These are phyloP conservation scores for Fusarium virguliforme DNA, from an alignment of 2,329 filamentous ascomycete species.

Conservation along the genomic window DNA sequence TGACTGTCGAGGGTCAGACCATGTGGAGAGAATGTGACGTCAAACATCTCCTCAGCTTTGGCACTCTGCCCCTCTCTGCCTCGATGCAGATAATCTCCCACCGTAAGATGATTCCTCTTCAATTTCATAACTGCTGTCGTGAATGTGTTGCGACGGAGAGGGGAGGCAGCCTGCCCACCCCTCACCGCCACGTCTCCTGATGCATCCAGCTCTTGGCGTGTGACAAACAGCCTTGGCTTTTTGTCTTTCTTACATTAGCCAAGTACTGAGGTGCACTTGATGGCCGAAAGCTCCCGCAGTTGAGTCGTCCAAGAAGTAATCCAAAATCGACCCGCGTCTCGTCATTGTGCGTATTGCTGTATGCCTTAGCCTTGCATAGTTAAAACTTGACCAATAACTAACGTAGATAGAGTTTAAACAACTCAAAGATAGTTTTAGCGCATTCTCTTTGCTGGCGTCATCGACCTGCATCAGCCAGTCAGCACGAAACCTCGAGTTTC, in stretches of 20 bases:
- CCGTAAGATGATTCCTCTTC: fast-evolving
- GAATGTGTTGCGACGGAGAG: background rate
- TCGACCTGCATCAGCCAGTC: too few species aligned
- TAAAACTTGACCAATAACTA: too few species aligned
- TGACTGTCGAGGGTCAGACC: background rate
- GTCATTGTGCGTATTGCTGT: too few species aligned
- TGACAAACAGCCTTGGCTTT: background rate
- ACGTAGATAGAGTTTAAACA: too few species aligned
- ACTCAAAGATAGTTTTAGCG: too few species aligned
- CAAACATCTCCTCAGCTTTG: background rate
- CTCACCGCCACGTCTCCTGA: conserved; percentile 7
- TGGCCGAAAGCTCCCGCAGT: background rate
- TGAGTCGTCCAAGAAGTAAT: too few species aligned
- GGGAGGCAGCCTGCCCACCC: background rate
- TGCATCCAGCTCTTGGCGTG: background rate
- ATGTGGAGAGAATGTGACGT: conserved; percentile 1
- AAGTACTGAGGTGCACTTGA: too few species aligned
- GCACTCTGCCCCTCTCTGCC: background rate
- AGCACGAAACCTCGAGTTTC: too few species aligned
- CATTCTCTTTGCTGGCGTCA: too few species aligned
- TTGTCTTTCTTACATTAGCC: background rate
- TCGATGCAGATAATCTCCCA: background rate
- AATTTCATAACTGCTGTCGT: background rate
- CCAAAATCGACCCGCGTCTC: background rate
- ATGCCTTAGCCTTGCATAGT: background rate